These are phyloP conservation scores for Pholiota conissans DNA, from an alignment of 768 basidiomycete genomes.

Conservation along the genomic window DNA sequence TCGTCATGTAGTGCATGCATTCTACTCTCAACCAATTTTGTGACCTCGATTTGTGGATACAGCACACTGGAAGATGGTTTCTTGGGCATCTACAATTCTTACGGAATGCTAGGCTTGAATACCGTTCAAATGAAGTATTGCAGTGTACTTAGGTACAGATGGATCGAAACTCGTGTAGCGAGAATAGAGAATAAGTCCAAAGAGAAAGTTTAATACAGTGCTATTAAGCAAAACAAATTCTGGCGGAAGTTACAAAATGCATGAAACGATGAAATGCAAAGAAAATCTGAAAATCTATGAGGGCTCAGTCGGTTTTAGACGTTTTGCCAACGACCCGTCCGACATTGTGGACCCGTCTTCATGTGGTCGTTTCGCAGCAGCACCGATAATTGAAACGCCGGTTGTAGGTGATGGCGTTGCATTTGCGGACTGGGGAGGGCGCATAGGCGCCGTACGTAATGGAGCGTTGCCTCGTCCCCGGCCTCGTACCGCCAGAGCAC, in stretches of 20 bases:
- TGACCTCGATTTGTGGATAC: too few relatives aligned
- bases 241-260: neutral
- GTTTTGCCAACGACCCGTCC: constrained; percentile 66
- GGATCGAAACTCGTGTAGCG: neutral
- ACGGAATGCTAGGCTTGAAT: too few relatives aligned
- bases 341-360: constrained; percentile 47
- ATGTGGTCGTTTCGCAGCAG: constrained; percentile 62
- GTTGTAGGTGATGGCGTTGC: constrained; percentile 32
- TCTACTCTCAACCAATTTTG: too few relatives aligned
- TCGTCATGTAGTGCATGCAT: too few relatives aligned
- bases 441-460: constrained; percentile 28
- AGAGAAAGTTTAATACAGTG: constrained; percentile 9
- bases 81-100: too few relatives aligned
- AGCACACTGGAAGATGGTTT: too few relatives aligned
- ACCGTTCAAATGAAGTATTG: neutral
- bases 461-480: constrained; percentile 39
- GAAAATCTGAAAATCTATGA: constrained; percentile 18
- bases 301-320: constrained; percentile 56
- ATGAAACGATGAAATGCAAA: constrained; percentile 1
- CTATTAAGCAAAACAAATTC: neutral
- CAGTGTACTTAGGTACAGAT: neutral
- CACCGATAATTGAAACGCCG: constrained; percentile 62
- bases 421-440: constrained; percentile 16
- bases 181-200: neutral
- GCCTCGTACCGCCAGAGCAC: constrained; percentile 16